These are phyloP conservation scores for Glutinoglossum americanum DNA, from an alignment of 495 filamentous ascomycete species.

Conservation along the genomic window DNA sequence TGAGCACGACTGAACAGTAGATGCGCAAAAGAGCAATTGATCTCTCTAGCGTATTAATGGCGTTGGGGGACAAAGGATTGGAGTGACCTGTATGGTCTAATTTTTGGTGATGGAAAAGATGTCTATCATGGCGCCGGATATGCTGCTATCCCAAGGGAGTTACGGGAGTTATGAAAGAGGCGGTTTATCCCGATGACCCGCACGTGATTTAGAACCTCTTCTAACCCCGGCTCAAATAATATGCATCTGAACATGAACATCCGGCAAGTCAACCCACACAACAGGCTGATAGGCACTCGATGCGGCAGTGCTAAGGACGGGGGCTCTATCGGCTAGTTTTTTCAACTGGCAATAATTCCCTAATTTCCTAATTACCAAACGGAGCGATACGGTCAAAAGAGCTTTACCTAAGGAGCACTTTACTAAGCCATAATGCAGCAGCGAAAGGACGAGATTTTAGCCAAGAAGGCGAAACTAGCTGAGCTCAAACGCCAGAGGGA, in stretches of 20 bases:
- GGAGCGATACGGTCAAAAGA: background rate
- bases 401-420: background rate
- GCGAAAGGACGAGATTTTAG: constrained; percentile 80
- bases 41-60: background rate
- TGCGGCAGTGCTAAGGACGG: no score
- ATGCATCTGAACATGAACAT: no score
- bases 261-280: no score
- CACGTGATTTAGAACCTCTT: background rate
- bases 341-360: background rate
- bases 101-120: background rate
- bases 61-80: background rate
- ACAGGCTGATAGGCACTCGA: no score
- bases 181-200: background rate
- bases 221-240: no score
- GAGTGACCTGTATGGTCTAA: background rate
- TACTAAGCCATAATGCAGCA: constrained; percentile 38
- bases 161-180: background rate
- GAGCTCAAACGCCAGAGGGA: constrained; percentile 88
- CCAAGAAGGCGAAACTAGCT: constrained; percentile 82
- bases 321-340: no score
- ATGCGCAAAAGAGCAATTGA: background rate
- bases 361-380: background rate
- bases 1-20: background rate
- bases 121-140: no score
- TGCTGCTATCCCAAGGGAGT: no score